Conservation (phyloP, 495 filamentous ascomycete species). For the Neurospora africana region DNA sequence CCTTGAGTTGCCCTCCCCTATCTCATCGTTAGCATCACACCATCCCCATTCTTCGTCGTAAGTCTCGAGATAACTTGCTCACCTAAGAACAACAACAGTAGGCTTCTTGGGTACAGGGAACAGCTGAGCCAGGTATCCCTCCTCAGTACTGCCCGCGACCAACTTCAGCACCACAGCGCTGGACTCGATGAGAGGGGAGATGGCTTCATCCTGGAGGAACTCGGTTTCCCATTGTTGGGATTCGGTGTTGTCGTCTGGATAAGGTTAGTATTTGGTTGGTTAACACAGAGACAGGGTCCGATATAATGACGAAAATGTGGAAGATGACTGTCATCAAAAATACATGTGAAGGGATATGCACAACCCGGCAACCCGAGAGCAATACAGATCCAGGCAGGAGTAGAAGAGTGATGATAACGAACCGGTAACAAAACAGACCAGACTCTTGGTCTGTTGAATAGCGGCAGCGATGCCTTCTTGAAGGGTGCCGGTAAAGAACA, state of each 20-base stretch:
- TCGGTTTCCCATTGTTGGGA: conserved; percentile 68
- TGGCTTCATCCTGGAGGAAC: conserved; percentile 49
- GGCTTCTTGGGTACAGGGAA: conserved; percentile 66
- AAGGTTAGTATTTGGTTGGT: background rate
- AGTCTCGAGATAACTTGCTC: conserved; percentile 15
- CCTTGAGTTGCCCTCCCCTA: conserved; percentile 51
- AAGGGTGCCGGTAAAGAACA: conserved; percentile 74
- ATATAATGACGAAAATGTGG: background rate
- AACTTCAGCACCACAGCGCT: conserved; percentile 60
- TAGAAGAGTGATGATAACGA: background rate
- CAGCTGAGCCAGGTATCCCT: conserved; percentile 67
- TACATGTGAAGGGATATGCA: background rate
- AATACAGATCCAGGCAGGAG: background rate
- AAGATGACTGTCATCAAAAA: background rate
- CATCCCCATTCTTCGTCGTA: background rate
- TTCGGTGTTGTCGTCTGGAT: conserved; percentile 49
- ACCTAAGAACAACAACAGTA: conserved; percentile 68
- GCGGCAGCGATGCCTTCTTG: conserved; percentile 70
- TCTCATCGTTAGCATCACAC: background rate
- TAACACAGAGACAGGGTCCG: background rate
- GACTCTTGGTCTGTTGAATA: conserved; percentile 44
- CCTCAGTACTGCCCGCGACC: conserved; percentile 61
- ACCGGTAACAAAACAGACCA: conserved; percentile 44
- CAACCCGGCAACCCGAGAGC: background rate
- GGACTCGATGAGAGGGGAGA: conserved; percentile 38